Conservation (phyloP, 1,139 yeast species). For the Lodderomyces margitis region DNA sequence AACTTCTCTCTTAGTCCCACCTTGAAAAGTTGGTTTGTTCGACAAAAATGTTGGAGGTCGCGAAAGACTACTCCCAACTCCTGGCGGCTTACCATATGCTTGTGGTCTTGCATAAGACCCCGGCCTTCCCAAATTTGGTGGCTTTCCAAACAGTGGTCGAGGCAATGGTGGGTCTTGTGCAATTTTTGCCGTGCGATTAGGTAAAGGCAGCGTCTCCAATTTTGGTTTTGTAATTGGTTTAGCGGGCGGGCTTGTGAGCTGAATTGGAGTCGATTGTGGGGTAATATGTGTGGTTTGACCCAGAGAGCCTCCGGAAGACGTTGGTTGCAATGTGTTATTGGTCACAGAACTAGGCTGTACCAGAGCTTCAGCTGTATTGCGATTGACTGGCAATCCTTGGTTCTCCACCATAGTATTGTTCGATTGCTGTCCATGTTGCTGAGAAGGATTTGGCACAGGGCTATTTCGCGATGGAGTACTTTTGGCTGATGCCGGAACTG, state of each 20-base stretch:
- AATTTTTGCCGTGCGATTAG: constrained; percentile 10
- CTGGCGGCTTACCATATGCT: constrained; percentile 23
- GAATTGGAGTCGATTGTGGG: constrained; percentile 5
- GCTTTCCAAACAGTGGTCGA: constrained; percentile 17
- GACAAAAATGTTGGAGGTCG: constrained; percentile 36
- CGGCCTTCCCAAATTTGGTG: constrained; percentile 18
- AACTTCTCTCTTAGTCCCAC: constrained; percentile 16
- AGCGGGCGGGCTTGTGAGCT: constrained; percentile 2
- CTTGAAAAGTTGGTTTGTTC: constrained; percentile 23
- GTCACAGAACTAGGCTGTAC: too few species aligned
- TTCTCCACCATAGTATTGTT: not conserved
- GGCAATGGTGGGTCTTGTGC: constrained; percentile 14
- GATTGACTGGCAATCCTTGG: not conserved
- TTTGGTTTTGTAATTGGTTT: not conserved
- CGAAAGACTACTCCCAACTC: constrained; percentile 17
- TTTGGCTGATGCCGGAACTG: constrained; percentile 14
- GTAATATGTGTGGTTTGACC: not conserved
- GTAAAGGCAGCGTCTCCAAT: constrained; percentile 7
- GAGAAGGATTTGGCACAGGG: constrained; percentile 22
- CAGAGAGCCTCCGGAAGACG: not conserved
- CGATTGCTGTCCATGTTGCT: constrained; percentile 9
- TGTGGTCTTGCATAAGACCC: constrained; percentile 21
- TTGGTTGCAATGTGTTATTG: not conserved
- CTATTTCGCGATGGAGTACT: constrained; percentile 27
- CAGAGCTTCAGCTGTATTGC: not conserved